phyloP scores from a whole-genome alignment of 2,329 filamentous ascomycete genomes.

The Helotiales sp. region DNA sequence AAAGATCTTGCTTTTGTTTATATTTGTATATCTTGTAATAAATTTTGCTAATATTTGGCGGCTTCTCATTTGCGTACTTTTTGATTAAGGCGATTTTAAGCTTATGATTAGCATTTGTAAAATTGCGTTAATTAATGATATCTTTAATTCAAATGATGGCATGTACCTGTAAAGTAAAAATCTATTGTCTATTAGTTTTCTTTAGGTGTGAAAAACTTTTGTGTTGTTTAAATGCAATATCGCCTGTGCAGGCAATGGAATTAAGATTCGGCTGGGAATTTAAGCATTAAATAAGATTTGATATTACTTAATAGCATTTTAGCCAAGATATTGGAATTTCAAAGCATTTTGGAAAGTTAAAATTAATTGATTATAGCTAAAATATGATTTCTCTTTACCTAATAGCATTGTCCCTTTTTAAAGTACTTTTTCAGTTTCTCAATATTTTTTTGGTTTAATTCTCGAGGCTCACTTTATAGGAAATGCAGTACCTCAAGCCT shows the following conservation, averaged over 20 bases:
- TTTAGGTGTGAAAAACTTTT: conserved; percentile 15
- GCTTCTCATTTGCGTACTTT: neutral
- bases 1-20: neutral
- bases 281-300: neutral
- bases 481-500: too few relatives aligned
- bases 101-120: neutral
- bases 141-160: neutral
- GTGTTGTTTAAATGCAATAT: conserved; percentile 14
- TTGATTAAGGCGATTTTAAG: neutral
- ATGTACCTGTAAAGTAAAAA: conserved; percentile 19
- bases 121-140: neutral
- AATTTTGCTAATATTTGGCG: conserved; percentile 1
- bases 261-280: conserved; percentile 10
- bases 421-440: too few relatives aligned
- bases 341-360: too few relatives aligned
- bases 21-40: conserved; percentile 1
- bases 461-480: too few relatives aligned
- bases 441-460: too few relatives aligned
- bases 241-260: conserved; percentile 17
- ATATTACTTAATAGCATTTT: conserved; percentile 5
- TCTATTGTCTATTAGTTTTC: conserved; percentile 20
- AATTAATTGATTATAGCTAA: too few relatives aligned
- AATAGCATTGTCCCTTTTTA: too few relatives aligned
- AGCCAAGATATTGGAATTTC: too few relatives aligned
- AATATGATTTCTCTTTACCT: too few relatives aligned